phyloP scores from a whole-genome alignment of 805 yeast genomes.

The Lipomyces oligophaga region DNA sequence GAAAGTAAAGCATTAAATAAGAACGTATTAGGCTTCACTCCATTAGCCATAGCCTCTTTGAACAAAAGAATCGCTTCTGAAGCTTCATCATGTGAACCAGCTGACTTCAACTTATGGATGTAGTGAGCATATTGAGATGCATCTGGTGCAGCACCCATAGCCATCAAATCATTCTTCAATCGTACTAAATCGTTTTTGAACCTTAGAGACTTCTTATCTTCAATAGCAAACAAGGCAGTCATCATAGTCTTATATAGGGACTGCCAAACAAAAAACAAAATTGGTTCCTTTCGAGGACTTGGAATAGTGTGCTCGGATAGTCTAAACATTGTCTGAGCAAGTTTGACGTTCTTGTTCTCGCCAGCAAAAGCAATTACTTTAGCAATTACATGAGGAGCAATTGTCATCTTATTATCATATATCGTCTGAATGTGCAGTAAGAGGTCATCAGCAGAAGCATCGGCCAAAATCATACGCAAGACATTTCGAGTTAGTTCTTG shows the following conservation, averaged over 20 bases:
- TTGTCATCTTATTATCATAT: conserved; percentile 3
- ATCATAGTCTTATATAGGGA: conserved; percentile 34
- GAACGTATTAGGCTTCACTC: conserved; percentile 36
- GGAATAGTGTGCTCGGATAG: conserved; percentile 16
- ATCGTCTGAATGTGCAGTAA: not conserved
- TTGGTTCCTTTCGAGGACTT: conserved; percentile 10
- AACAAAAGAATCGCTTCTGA: conserved; percentile 36
- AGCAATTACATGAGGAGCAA: conserved; percentile 13
- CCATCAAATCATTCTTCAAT: conserved; percentile 33
- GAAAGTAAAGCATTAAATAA: conserved; percentile 39
- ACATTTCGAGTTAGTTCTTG: conserved; percentile 3
- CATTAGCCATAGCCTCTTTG: conserved; percentile 34
- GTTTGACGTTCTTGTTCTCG: conserved; percentile 1
- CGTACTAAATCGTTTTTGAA: conserved; percentile 27
- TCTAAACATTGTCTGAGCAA: conserved; percentile 18
- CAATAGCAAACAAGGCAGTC: conserved; percentile 30
- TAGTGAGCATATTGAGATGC: conserved; percentile 39
- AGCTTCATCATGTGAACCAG: conserved; percentile 36
- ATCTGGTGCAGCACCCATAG: conserved; percentile 36
- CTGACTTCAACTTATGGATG: conserved; percentile 31
- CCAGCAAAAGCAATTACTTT: conserved; percentile 20
- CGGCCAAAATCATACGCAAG: conserved; percentile 3
- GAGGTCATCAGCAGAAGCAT: conserved; percentile 2
- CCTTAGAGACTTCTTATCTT: conserved; percentile 29
- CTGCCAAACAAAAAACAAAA: conserved; percentile 31